A percentile compares a stretch with the other conserved stretches of the same genome.
Evolutionary conservation across 768 basidiomycete genomes (phyloP).

Genomic region (Dendrothele bispora): DNA sequence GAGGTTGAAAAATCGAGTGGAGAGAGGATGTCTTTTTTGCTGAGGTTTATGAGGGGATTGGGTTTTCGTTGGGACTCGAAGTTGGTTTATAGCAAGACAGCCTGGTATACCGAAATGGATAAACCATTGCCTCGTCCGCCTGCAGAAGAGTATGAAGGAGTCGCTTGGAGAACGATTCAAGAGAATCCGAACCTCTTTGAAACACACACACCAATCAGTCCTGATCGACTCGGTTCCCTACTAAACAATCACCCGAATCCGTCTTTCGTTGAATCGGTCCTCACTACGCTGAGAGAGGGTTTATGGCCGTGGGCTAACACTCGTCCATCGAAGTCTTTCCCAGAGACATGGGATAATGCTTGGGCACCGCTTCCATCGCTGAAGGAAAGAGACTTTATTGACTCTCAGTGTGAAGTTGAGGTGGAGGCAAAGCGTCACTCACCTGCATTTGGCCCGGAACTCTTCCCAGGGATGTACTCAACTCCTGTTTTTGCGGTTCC

Average conservation of each 20-base stretch:
- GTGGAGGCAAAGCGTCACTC: conserved; percentile 18
- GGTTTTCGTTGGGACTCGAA: not conserved
- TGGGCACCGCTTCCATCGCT: not conserved
- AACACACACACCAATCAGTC: conserved; percentile 15
- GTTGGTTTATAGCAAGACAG: not conserved
- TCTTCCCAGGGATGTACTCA: conserved; percentile 30
- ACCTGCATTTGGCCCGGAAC: conserved; percentile 24
- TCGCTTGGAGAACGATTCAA: not conserved
- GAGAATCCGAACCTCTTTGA: not conserved
- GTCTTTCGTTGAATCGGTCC: conserved; percentile 25
- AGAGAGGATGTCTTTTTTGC: not conserved
- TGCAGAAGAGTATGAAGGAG: not conserved
- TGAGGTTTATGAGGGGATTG: not conserved
- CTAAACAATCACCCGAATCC: conserved; percentile 26
- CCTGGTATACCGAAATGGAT: not conserved
- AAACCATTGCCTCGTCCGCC: not conserved
- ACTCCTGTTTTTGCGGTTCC: conserved; percentile 25
- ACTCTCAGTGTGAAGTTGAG: conserved; percentile 15
- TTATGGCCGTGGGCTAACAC: conserved; percentile 32
- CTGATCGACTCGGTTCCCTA: conserved; percentile 16
- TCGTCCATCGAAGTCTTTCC: not conserved
- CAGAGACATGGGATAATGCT: conserved; percentile 11
- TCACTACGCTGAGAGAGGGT: conserved; percentile 19
- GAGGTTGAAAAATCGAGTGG: not conserved
- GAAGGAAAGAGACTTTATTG: conserved; percentile 14